Evolutionary conservation across 352 stramenopile genomes (phyloP).

Genomic region (Pythium oligandrum): DNA sequence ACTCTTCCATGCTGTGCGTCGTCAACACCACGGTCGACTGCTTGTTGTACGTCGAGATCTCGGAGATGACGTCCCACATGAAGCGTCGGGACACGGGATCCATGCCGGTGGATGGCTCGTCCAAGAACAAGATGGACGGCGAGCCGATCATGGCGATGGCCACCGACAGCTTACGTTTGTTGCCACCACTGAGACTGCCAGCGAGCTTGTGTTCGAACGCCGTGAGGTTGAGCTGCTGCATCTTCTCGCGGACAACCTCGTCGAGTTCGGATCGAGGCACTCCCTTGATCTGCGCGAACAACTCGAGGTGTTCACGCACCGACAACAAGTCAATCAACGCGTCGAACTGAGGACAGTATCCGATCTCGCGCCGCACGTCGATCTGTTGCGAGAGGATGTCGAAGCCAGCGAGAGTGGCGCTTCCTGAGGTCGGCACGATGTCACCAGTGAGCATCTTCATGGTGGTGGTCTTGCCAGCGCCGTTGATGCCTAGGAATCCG

Average conservation of each 20-base stretch:
- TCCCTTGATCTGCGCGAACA: slow-evolving; percentile 85
- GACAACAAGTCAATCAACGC: slow-evolving; percentile 47
- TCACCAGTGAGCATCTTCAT: slow-evolving; percentile 50
- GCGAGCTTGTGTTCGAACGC: slow-evolving; percentile 73
- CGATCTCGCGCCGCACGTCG: slow-evolving; percentile 32
- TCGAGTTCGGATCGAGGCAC: slow-evolving; percentile 27
- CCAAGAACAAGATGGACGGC: slow-evolving; percentile 83
- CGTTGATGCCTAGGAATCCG: slow-evolving; percentile 69
- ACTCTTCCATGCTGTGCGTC: slow-evolving; percentile 94
- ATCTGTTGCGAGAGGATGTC: slow-evolving; percentile 25
- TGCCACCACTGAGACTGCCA: slow-evolving; percentile 76
- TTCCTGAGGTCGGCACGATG: slow-evolving; percentile 33
- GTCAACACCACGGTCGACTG: slow-evolving; percentile 82
- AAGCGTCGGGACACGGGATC: slow-evolving; percentile 90
- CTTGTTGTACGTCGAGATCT: slow-evolving; percentile 48
- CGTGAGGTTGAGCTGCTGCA: slow-evolving; percentile 68
- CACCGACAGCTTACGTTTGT: slow-evolving; percentile 93
- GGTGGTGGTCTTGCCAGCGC: slow-evolving; percentile 36
- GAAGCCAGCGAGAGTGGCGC: slow-evolving; percentile 19
- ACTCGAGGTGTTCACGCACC: slow-evolving; percentile 72
- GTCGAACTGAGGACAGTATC: slow-evolving; percentile 83
- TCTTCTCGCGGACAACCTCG: slow-evolving; percentile 51
- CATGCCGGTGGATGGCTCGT: slow-evolving; percentile 89
- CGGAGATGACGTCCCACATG: slow-evolving; percentile 88
- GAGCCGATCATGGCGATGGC: slow-evolving; percentile 92